Percentiles rank a stretch among this genome's conserved stretches.
Evolutionary conservation across 2,329 filamentous ascomycete species (phyloP).

Genomic region (Endothia cerciana): DNA sequence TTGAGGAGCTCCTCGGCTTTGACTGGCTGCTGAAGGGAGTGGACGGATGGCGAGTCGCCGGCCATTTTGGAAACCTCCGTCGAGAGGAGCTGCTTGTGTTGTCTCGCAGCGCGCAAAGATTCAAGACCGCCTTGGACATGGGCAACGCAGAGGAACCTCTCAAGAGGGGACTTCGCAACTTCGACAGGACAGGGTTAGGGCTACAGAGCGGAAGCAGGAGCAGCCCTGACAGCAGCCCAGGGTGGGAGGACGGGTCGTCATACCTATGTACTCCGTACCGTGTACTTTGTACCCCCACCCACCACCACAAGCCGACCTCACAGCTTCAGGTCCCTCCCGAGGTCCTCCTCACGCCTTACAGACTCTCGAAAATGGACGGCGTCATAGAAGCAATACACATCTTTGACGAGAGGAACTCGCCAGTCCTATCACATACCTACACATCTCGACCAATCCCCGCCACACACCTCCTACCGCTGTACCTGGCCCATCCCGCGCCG

Average conservation of each 20-base stretch:
- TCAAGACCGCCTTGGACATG: background rate
- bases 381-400: slow-evolving; percentile 95
- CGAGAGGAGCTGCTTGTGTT: background rate
- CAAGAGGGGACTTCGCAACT: background rate
- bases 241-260: background rate
- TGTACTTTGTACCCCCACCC: background rate
- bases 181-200: background rate
- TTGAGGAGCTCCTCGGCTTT: slow-evolving; percentile 62
- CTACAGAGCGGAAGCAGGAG: background rate
- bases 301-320: background rate
- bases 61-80: slow-evolving; percentile 42
- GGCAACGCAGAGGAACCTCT: background rate
- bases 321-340: background rate
- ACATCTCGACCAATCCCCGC: slow-evolving; percentile 79
- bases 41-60: slow-evolving; percentile 53
- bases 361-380: slow-evolving; percentile 65
- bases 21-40: slow-evolving; percentile 63
- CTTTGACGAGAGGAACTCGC: slow-evolving; percentile 90
- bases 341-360: background rate
- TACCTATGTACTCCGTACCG: too few relatives aligned
- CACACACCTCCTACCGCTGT: slow-evolving; percentile 78
- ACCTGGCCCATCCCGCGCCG: slow-evolving; percentile 79
- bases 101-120: background rate
- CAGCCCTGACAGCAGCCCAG: background rate
- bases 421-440: slow-evolving; percentile 88